Evolutionary conservation across 148 eudicot genomes (phyloP).

Genomic region (Limonium bicolor): DNA sequence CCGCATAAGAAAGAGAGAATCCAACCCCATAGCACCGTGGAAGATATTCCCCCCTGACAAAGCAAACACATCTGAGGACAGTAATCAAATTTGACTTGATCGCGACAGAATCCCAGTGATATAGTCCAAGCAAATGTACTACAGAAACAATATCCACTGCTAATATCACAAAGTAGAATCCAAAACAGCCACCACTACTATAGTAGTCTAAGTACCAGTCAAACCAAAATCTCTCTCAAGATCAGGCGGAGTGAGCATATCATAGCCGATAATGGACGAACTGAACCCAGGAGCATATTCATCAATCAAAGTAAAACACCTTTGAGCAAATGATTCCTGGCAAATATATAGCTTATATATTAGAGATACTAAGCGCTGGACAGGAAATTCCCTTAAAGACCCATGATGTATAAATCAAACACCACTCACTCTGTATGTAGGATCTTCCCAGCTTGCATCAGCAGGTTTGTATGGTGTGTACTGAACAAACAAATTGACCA

Average conservation of each 20-base stretch:
- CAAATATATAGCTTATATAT: neutral
- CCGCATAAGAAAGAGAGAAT: constrained; percentile 87
- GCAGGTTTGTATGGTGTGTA: constrained; percentile 84
- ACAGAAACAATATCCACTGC: no score
- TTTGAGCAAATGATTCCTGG: constrained; percentile 69
- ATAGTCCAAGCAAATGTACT: no score
- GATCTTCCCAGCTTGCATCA: constrained; percentile 90
- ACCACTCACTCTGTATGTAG: constrained; percentile 62
- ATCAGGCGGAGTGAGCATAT: constrained; percentile 99
- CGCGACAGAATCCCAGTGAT: no score
- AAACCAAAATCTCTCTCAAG: constrained; percentile 79
- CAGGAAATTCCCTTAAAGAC: no score
- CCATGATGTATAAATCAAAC: neutral
- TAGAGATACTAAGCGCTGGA: neutral
- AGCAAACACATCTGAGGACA: neutral
- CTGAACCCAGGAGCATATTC: constrained; percentile 95
- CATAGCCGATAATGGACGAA: constrained; percentile 84
- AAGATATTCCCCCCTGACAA: constrained; percentile 85
- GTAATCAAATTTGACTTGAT: no score
- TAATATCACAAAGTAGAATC: no score
- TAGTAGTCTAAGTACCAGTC: constrained; percentile 76
- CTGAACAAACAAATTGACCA: constrained; percentile 72
- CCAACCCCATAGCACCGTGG: constrained; percentile 96
- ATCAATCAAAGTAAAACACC: constrained; percentile 76
- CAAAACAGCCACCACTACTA: no score